phyloP scores from a whole-genome alignment of 768 basidiomycete species.

The Boletus speciosus region DNA sequence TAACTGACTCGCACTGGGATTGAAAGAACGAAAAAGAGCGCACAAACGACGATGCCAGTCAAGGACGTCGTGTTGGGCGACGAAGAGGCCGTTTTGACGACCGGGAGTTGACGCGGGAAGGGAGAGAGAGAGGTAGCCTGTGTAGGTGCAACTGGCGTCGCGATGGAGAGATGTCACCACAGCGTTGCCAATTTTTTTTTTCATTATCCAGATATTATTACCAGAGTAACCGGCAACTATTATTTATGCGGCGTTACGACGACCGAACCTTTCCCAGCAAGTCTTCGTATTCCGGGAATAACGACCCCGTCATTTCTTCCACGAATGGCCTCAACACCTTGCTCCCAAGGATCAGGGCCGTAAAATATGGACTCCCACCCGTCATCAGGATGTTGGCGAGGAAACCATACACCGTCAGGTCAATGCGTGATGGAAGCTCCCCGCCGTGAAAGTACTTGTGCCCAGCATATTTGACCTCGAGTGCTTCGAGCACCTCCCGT shows the following conservation, averaged over 20 bases:
- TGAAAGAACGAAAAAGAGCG: neutral
- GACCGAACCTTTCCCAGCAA: conserved; percentile 12
- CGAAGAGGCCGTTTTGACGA: neutral
- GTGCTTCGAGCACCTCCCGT: conserved; percentile 29
- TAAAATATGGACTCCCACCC: conserved; percentile 27
- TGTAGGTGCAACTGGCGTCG: neutral
- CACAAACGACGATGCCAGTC: conserved; percentile 3
- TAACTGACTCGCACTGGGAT: neutral
- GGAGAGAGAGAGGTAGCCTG: neutral
- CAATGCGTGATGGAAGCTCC: conserved; percentile 27
- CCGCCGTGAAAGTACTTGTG: conserved; percentile 27
- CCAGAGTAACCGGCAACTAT: neutral
- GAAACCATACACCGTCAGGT: conserved; percentile 30
- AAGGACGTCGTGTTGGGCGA: conserved; percentile 7
- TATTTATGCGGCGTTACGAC: neutral
- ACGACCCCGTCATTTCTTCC: conserved; percentile 19
- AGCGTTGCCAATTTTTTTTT: neutral
- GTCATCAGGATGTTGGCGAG: conserved; percentile 28
- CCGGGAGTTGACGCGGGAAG: neutral
- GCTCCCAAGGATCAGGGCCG: conserved; percentile 21
- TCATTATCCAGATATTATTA: neutral
- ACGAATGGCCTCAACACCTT: conserved; percentile 18
- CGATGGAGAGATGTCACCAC: conserved; percentile 7
- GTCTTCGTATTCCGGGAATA: conserved; percentile 28
- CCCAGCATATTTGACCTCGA: conserved; percentile 26